phyloP scores from a whole-genome alignment of 805 yeast genomes.

The Saturnispora mendoncae region DNA sequence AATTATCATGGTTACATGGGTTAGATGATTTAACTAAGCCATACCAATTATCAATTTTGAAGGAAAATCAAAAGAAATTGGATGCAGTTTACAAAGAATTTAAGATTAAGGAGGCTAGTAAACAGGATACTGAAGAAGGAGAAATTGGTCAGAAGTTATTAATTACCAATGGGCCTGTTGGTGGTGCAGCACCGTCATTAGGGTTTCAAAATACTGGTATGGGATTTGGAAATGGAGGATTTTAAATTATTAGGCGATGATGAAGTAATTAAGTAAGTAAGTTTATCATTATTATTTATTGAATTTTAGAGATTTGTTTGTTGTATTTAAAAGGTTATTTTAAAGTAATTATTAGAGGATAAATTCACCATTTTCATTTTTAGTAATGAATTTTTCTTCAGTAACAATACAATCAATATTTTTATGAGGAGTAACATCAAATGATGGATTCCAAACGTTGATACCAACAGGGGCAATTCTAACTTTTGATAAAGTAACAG shows the following conservation, averaged over 20 bases:
- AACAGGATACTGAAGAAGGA: constrained; percentile 39
- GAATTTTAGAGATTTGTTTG: constrained; percentile 1
- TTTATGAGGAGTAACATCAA: constrained; percentile 82
- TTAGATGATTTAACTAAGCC: constrained; percentile 85
- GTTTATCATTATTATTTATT: too few species aligned
- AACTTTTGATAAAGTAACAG: constrained; percentile 38
- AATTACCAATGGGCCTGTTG: constrained; percentile 63
- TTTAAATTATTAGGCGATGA: too few species aligned
- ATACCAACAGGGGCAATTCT: constrained; percentile 81
- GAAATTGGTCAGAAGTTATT: constrained; percentile 60
- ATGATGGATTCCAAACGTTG: constrained; percentile 91
- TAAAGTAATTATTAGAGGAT: constrained; percentile 14
- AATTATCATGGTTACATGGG: constrained; percentile 83
- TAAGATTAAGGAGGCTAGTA: constrained; percentile 58
- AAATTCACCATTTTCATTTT: constrained; percentile 43
- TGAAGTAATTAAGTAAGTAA: too few species aligned
- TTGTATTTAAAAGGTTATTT: background rate
- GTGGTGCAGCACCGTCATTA: constrained; percentile 30
- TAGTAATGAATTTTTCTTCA: constrained; percentile 54
- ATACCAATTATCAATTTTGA: constrained; percentile 73
- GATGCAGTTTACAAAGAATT: constrained; percentile 61
- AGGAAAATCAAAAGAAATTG: constrained; percentile 65
- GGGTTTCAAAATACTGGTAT: constrained; percentile 66
- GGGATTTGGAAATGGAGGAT: constrained; percentile 53
- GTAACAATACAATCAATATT: constrained; percentile 86